Percentiles rank a stretch among this genome's conserved stretches.
These are phyloP conservation scores for Tubosaeta brunneosetosa DNA, from an alignment of 768 basidiomycete genomes.

Conservation along the genomic window DNA sequence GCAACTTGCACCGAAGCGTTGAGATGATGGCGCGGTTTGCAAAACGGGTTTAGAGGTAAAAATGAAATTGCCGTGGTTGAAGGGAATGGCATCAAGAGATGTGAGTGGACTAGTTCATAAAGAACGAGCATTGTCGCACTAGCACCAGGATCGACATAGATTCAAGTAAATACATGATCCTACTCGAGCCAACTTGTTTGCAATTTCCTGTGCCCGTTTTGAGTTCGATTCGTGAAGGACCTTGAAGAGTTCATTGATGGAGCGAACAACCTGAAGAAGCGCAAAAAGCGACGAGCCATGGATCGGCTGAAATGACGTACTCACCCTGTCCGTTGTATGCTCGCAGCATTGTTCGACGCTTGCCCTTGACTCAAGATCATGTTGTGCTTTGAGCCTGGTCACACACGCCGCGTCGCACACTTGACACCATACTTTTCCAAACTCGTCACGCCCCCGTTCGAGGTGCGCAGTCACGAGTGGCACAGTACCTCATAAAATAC, in stretches of 20 bases:
- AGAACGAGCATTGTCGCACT: too few relatives aligned
- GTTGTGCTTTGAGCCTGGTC: constrained; percentile 19
- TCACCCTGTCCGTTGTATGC: constrained; percentile 13
- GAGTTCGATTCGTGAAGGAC: constrained; percentile 17
- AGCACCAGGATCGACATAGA: too few relatives aligned
- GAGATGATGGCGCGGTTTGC: too few relatives aligned
- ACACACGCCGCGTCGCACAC: constrained; percentile 30
- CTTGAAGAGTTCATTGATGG: constrained; percentile 14
- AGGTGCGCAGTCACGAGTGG: constrained; percentile 34
- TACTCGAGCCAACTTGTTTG: not conserved
- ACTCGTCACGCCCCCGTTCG: constrained; percentile 26
- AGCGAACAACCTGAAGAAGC: constrained; percentile 13
- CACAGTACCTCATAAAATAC: constrained; percentile 39
- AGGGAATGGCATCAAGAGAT: too few relatives aligned
- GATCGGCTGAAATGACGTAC: constrained; percentile 20
- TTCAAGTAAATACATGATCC: too few relatives aligned
- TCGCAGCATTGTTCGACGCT: constrained; percentile 14
- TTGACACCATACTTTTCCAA: constrained; percentile 21
- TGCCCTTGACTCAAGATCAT: constrained; percentile 15
- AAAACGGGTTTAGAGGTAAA: too few relatives aligned
- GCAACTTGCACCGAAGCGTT: too few relatives aligned
- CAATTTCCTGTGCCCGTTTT: constrained; percentile 15
- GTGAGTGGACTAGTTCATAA: too few relatives aligned
- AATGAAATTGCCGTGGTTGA: too few relatives aligned
- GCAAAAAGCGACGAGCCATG: constrained; percentile 23